Percentiles rank a stretch among this genome's conserved stretches.
Evolutionary conservation across 2,329 filamentous ascomycete species (phyloP).

Genomic region (Colletotrichum godetiae): DNA sequence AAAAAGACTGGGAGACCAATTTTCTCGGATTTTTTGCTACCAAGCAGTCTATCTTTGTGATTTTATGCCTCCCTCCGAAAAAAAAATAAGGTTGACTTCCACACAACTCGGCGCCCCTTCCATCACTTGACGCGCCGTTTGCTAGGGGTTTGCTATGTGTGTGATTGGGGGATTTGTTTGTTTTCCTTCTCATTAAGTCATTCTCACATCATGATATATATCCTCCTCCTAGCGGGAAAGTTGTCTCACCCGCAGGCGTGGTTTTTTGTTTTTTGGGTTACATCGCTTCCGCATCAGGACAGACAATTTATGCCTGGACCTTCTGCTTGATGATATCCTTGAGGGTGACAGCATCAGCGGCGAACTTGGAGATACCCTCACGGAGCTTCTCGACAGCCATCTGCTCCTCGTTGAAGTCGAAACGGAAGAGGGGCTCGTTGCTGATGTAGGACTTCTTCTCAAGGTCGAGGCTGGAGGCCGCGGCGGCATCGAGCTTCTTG

Average conservation of each 20-base stretch:
- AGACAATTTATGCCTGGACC: conserved; percentile 64
- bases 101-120: background rate
- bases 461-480: conserved; percentile 76
- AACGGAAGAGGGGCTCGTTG: conserved; percentile 92
- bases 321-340: conserved; percentile 93
- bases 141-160: background rate
- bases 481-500: conserved; percentile 87
- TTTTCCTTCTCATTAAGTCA: conserved; percentile 35
- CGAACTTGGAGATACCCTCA: conserved; percentile 99
- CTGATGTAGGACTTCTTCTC: conserved; percentile 92
- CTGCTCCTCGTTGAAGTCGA: conserved; percentile 99
- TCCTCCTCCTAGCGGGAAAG: conserved; percentile 17
- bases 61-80: background rate
- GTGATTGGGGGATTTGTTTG: background rate
- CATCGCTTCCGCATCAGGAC: background rate
- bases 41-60: background rate
- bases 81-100: background rate
- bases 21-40: background rate
- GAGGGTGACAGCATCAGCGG: conserved; percentile 92
- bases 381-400: conserved; percentile 99
- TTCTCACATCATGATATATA: conserved; percentile 34
- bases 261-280: background rate
- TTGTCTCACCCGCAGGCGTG: background rate
- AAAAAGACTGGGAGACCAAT: background rate
- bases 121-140: conserved; percentile 6